Percentiles rank a stretch among this genome's conserved stretches.
phyloP scores from a whole-genome alignment of 768 basidiomycete genomes.

The Phlebiopsis gigantea region DNA sequence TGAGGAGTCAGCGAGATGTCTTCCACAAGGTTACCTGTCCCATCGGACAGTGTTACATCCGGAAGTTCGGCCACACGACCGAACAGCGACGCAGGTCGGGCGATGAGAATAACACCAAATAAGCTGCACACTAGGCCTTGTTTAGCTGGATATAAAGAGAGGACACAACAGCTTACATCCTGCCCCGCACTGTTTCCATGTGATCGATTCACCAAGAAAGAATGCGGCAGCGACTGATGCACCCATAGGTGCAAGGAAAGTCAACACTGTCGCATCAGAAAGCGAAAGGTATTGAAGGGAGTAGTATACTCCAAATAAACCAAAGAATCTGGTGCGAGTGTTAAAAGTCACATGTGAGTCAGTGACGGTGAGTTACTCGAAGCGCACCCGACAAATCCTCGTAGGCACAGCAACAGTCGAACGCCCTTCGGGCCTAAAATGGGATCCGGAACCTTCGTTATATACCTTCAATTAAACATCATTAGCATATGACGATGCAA shows the following conservation, averaged over 20 bases:
- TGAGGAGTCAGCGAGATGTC: conserved; percentile 4
- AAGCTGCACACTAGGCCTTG: conserved; percentile 50
- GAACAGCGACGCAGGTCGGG: conserved; percentile 73
- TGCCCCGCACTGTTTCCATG: conserved; percentile 49
- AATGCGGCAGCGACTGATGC: conserved; percentile 59
- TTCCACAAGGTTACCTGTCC: conserved; percentile 2
- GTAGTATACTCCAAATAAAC: conserved; percentile 64
- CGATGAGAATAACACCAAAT: conserved; percentile 74
- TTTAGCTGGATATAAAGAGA: neutral
- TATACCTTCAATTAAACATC: conserved; percentile 24
- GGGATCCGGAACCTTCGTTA: conserved; percentile 47
- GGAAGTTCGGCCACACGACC: conserved; percentile 27
- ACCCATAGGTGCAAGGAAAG: conserved; percentile 66
- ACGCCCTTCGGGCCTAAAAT: conserved; percentile 67
- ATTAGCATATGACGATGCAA: neutral
- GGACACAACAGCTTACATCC: conserved; percentile 25
- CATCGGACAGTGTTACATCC: conserved; percentile 2
- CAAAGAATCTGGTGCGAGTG: conserved; percentile 53
- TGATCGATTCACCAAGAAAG: conserved; percentile 56
- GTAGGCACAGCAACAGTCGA: conserved; percentile 45
- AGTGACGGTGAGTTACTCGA: conserved; percentile 1
- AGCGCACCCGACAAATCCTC: conserved; percentile 62
- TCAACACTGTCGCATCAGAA: conserved; percentile 72
- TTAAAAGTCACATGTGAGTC: no score
- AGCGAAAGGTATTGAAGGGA: conserved; percentile 71